Percentiles rank a stretch among this genome's conserved stretches.
These are phyloP conservation scores for Emergomyces pasteurianus DNA, from an alignment of 2,329 filamentous ascomycete genomes.

Conservation along the genomic window DNA sequence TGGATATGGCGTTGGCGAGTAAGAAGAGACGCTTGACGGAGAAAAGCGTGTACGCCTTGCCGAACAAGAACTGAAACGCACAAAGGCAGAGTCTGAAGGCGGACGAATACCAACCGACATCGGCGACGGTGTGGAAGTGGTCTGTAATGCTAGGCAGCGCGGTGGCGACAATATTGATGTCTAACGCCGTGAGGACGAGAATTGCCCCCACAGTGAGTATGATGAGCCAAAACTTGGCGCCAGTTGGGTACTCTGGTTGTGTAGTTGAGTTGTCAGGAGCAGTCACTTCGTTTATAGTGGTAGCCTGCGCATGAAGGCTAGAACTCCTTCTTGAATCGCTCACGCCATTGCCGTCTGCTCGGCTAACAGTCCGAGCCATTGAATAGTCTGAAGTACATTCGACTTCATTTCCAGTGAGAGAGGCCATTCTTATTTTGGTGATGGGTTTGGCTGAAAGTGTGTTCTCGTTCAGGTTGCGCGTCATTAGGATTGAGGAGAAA, in stretches of 20 bases:
- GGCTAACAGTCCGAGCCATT: background rate
- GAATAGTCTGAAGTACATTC: background rate
- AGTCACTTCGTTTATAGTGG: background rate
- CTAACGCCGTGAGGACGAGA: background rate
- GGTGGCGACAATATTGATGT: background rate
- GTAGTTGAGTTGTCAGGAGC: background rate
- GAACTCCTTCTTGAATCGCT: background rate
- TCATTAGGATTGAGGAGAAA: background rate
- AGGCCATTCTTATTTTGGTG: background rate
- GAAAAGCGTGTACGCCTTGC: slow-evolving; percentile 23
- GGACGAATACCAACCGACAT: slow-evolving; percentile 21
- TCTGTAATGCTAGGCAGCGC: slow-evolving; percentile 15
- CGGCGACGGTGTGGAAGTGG: slow-evolving; percentile 17
- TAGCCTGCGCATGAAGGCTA: background rate
- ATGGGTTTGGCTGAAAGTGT: background rate
- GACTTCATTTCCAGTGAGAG: background rate
- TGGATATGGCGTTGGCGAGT: slow-evolving; percentile 9
- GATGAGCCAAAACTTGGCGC: background rate
- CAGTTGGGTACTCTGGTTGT: background rate
- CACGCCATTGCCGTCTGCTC: background rate
- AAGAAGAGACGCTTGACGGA: slow-evolving; percentile 18
- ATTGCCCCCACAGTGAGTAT: background rate
- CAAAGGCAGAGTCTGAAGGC: slow-evolving; percentile 10
- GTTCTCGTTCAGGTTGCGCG: background rate
- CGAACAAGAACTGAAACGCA: slow-evolving; percentile 14